Evolutionary conservation across 257 asterid genomes (phyloP), one percentile per base, ranked within the genome.

Genomic region (Ilex asprella): DNA sequence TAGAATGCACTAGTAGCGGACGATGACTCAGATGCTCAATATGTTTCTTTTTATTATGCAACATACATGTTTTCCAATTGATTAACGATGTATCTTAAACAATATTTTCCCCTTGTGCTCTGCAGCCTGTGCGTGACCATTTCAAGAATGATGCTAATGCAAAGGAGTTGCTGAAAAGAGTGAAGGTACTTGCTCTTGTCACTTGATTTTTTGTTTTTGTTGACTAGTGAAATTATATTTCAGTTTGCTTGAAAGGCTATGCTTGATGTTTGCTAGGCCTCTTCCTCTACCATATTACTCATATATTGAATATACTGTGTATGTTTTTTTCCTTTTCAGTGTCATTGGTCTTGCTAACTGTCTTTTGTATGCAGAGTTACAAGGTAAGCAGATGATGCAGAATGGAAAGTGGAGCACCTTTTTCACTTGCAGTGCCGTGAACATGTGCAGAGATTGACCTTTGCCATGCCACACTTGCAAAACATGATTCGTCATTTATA

Each of bases 101-200:
- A 21, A 21, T 21, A 0, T 35, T 35, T 35, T 35, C 41, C 5
- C 41, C 41, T 35, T 2, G 41, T 55, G 49, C 29, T 67, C n/a
- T 81, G 78, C 86, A 88, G 91, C 94, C 91, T 30, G 94, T 88
- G 10, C 89, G 95, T 56, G 89, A 89, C 66, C 97, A 86, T 73
- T 89, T 89, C 77, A 81, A 66, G 64, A 80, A 65, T 39, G 86
- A 89, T 59, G 73, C 71, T 2, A 76, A 69, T 58, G 95, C 97
- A 47, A 89, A 76, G 81, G 94, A 84, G 8, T 84, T 89, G 27
- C 6, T 89, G 60, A 82, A 78, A 73, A 81, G 81, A 67, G 94
- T 89, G 50, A 89, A 86, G 95, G 95, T 89, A 79, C 32, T 79
- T 2, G 10, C 44, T 27, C 50, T 57, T 62, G 63, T 35, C 8